Evolutionary conservation across 306 rosid genomes (phyloP), one percentile per base, ranked within the genome.

Genomic region (Oemleria cerasiformis): DNA sequence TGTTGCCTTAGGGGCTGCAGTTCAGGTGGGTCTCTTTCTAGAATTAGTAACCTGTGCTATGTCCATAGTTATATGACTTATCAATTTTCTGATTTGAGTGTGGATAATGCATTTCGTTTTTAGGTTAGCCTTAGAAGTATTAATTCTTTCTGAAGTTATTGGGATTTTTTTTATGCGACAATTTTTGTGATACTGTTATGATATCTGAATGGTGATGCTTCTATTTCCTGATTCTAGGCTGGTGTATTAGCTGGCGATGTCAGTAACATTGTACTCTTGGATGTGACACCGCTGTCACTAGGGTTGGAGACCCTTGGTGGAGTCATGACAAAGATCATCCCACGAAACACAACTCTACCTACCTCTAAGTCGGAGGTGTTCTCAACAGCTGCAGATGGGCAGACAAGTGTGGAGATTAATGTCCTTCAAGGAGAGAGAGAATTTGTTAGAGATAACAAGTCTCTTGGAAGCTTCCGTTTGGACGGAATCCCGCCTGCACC

Each of bases 401-500:
- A 87, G 77, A 90, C 96, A 9, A 90, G 96, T 65, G 93, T 90
- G 0, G 96, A 87, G 75, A 90, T 90, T 73, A 87, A 84, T 54
- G 93, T 90, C 4, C 91, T 88, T 58, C 98, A 93, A 73, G 98
- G 98, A 0, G 98, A 93, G 75, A 79, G 98, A 80, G 98, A 93
- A 65, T 91, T 94, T 68, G 97, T 94, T 6, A 82, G 97, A 86
- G 99, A 91, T 79, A 94, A 94, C 75, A 94, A 94, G 76, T 94
- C 99, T 68, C 91, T 94, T 30, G 97, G 99, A 50, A 94, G 97
- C 76, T 94, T 94, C 90, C 91, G 97, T 5, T 79, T 93, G 75
- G 98, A 93, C 34, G 98, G 98, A 51, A 93, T 93, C 62, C 96
- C 97, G 0, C 97, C 97, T 42, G 99, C 96, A 2, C 99, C 95